Evolutionary conservation across 1,284 basidiomycete genomes (phyloP), one percentile per base, ranked within the genome.

Genomic region (Phellopilus nigrolimitatus): DNA sequence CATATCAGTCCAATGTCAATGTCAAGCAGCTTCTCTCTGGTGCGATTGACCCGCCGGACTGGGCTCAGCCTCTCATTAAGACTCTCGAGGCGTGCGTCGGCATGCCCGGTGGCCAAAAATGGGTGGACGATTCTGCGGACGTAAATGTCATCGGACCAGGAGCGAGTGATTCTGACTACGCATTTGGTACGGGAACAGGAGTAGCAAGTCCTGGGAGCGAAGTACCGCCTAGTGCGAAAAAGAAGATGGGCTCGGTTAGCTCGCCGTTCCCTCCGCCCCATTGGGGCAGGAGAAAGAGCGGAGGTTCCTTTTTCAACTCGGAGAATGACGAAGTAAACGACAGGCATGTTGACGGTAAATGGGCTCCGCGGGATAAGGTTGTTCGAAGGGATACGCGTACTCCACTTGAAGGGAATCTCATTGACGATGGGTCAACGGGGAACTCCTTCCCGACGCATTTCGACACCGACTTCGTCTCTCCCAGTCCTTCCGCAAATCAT

Each of bases 1-100:
- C 91, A 3, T 95, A 95, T 64, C 74, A 78, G 28, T 76, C 80
- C 3, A 76, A 84, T 51, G 87, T 91, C 8, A 82, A 84, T 0
- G 84, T 76, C 1, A 88, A 87, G 65, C 77, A 85, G 63, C 79
- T 97, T 19, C 81, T 97, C 12, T 84, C 81, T 40, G 94, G 94
- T 8, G 66, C 68, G 4, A 71, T 95, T 39, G 76, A 83, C 15
- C 77, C 81, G 2, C 93, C 92, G 0, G 70, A 78, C 2, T 97
- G 91, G 88, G 84, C 92, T 1, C 67, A 75, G 36, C 65, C 74
- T 2, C 75, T 97, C 31, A 82, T 90, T 55, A 76, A 79, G 52
- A 84, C 84, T 1, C 73, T 97, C 19, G 82, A 91, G 51, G 66
- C 75, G 12, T 84, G 82, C 59, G 90, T 88, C 2, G 80, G 84